Conservation (phyloP, 2,329 filamentous ascomycete species). For the Monosporascus sp. region DNA sequence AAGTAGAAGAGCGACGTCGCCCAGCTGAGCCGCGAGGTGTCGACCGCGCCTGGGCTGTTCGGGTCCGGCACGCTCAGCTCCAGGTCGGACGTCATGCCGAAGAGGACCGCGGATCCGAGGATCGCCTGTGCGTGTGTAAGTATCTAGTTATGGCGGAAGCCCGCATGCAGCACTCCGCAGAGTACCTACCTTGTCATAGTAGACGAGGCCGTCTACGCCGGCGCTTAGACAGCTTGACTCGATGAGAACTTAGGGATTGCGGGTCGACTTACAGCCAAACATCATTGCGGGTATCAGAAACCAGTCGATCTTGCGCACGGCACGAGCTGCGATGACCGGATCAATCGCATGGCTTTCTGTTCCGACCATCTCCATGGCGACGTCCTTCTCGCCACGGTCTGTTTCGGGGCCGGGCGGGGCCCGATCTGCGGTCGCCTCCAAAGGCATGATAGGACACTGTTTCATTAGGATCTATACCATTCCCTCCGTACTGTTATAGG, state of each 20-base stretch:
- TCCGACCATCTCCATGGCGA: constrained; percentile 55
- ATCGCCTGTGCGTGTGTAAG: not conserved
- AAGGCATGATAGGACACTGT: no score
- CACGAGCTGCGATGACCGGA: constrained; percentile 46
- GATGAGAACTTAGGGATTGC: no score
- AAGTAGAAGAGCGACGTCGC: constrained; percentile 78
- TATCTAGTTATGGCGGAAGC: not conserved
- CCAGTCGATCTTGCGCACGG: constrained; percentile 61
- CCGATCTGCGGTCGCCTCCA: not conserved
- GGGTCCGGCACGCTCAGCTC: constrained; percentile 46
- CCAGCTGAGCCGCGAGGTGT: constrained; percentile 68
- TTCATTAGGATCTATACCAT: no score
- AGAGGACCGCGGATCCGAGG: constrained; percentile 54
- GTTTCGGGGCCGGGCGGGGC: not conserved
- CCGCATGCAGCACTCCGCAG: not conserved
- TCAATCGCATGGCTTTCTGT: constrained; percentile 51
- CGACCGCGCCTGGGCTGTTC: constrained; percentile 47
- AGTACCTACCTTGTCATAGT: constrained; percentile 57
- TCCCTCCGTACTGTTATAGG: no score
- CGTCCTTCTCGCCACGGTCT: constrained; percentile 40
- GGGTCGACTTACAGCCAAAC: constrained; percentile 34
- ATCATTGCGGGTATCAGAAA: constrained; percentile 66
- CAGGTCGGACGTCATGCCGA: constrained; percentile 71
- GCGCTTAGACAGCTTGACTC: not conserved
- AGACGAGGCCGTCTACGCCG: constrained; percentile 54